These are phyloP conservation scores for Talaromyces amestolkiae DNA, from an alignment of 2,329 filamentous ascomycete species.

Conservation along the genomic window DNA sequence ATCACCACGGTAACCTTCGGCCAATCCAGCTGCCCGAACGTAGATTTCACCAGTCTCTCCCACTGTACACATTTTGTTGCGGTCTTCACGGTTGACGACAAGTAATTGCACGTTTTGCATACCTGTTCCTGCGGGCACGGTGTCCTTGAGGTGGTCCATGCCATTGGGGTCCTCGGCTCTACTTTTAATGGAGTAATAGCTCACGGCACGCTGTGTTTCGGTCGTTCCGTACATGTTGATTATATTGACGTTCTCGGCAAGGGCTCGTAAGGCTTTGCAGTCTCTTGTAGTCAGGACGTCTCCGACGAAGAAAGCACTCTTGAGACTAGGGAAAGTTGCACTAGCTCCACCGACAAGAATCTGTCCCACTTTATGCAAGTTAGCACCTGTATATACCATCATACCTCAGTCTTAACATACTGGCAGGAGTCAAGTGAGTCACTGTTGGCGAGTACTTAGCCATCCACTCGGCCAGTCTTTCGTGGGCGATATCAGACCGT, in stretches of 20 bases:
- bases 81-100: constrained; percentile 70
- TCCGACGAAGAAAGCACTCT: constrained; percentile 84
- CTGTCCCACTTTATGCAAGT: constrained; percentile 67
- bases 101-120: constrained; percentile 89
- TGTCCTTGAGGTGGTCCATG: constrained; percentile 66
- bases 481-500: constrained; percentile 80
- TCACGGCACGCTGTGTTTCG: constrained; percentile 77
- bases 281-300: constrained; percentile 85
- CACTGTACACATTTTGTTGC: constrained; percentile 68
- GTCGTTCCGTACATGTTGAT: constrained; percentile 89
- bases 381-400: background rate
- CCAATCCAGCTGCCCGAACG: constrained; percentile 76
- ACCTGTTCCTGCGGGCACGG: constrained; percentile 77
- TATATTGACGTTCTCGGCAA: constrained; percentile 73
- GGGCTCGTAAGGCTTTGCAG: constrained; percentile 69
- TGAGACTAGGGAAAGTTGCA: constrained; percentile 72
- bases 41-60: constrained; percentile 85
- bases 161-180: constrained; percentile 50
- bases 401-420: background rate
- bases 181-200: constrained; percentile 75
- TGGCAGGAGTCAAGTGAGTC: constrained; percentile 83
- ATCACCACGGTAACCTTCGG: constrained; percentile 71
- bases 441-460: constrained; percentile 69
- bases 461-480: constrained; percentile 87
- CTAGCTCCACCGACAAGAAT: constrained; percentile 83